Evolutionary conservation across 768 basidiomycete genomes (phyloP), one percentile per base, ranked within the genome.

Genomic region (Dacryopinax spathularia): DNA sequence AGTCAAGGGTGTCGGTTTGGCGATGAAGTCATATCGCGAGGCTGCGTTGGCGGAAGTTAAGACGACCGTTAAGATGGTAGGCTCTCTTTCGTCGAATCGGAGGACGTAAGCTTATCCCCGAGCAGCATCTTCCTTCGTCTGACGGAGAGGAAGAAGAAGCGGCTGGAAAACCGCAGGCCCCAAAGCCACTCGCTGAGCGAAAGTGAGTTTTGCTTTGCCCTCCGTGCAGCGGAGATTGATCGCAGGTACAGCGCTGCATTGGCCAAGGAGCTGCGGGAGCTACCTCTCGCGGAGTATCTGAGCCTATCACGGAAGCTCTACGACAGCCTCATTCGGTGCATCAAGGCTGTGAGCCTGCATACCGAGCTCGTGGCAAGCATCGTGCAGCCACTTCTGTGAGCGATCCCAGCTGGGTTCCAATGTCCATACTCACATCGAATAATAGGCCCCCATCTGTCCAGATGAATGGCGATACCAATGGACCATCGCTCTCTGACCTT

Each of bases 281-380:
- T 92, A 82, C 73, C 79, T 2, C 90, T 92, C 64, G 60, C 75
- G 0, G 83, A 86, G 6, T 95, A 92, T 69, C 76, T 85, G 61
- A 71, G 73, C 13, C 75, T 88, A n/a, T 74, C 88, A 20, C 80
- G 79, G 60, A 71, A 74, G 20, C 79, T 91, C 68, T 91, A 86
- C 70, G 74, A 73, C 48, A 78, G 78, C 61, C 78, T 89, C 56
- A 72, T 91, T 36, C 82, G 79, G 62, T 82, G 82, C 48, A 76
- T 94, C 2, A 79, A 88, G 69, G 84, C 87, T 0, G 73, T 91
- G 10, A 84, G 88, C 64, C 71, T 75, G 1, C 86, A 91, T 71
- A 79, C 80, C 27, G 67, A 70, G 31, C 75, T 85, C 41, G 76
- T 94, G 7, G 62, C 64, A 25, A 59, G 65, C 5, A 64, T 72